phyloP scores from a whole-genome alignment of 2,329 filamentous ascomycete genomes.

The Penicillium brevicompactum region DNA sequence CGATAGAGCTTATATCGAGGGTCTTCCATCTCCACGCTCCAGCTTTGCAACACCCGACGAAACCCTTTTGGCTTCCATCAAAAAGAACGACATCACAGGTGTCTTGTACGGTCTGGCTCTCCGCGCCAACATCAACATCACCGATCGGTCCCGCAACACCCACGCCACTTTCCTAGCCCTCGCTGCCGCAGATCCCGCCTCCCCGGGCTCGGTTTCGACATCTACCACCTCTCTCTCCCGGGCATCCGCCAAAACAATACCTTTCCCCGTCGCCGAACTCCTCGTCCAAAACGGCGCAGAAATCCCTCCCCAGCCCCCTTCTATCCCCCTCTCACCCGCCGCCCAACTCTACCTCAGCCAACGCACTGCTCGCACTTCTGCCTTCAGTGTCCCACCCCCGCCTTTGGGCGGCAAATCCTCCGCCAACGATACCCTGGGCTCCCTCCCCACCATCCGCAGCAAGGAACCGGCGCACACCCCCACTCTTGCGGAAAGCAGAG shows the following conservation, averaged over 20 bases:
- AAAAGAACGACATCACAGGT: constrained; percentile 92
- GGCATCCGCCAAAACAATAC: constrained; percentile 48
- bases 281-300: constrained; percentile 92
- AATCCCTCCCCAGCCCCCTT: constrained; percentile 72
- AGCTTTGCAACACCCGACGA: constrained; percentile 81
- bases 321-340: constrained; percentile 78
- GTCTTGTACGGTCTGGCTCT: constrained; percentile 90
- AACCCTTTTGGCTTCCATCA: constrained; percentile 86
- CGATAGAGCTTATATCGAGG: constrained; percentile 78
- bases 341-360: constrained; percentile 85
- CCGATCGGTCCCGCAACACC: constrained; percentile 83
- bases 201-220: constrained; percentile 58
- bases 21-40: constrained; percentile 70
- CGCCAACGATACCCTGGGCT: constrained; percentile 59
- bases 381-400: constrained; percentile 41
- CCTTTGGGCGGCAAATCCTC: constrained; percentile 40
- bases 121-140: constrained; percentile 80
- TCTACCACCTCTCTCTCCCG: constrained; percentile 26
- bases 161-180: constrained; percentile 89
- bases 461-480: constrained; percentile 33
- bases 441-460: constrained; percentile 58
- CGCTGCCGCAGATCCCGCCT: constrained; percentile 86
- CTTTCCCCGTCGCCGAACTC: constrained; percentile 89
- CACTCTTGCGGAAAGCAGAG: constrained; percentile 43
- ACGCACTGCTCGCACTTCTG: constrained; percentile 52